Evolutionary conservation across 805 yeast genomes (phyloP), one percentile per base, ranked within the genome.

Genomic region (Martiniozyma abietophila): DNA sequence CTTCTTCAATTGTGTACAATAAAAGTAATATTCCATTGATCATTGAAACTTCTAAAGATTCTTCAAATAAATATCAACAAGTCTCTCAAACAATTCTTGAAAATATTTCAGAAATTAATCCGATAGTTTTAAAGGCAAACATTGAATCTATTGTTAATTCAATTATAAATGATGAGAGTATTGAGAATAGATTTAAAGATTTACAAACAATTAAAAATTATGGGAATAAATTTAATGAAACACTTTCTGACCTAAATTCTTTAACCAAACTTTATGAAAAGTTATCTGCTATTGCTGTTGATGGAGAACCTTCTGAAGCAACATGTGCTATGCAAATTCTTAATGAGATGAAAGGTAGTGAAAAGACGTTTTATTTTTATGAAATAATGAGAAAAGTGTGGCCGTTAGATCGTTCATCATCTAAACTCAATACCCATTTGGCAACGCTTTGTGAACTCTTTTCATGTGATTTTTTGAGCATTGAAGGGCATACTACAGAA

Each of bases 61-160:
- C 53, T 3, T 11, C 22, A 3, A 34, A 45, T 5, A 49, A 53
- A 29, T 44, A 53, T 9, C 43, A 49, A 26, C 32, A 53, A 6
- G 43, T 56, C 18, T 67, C 86, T 0, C 70, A 74, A 36, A 72
- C 66, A 31, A 43, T 80, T 4, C 54, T 84, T 18, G 76, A 74
- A 38, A 63, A 69, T 27, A 69, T 82, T 3, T 75, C 94, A 0
- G 46, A 53, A 2, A 62, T 69, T 3, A 59, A 71, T 30, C 95
- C 95, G 1, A 66, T 68, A 10, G 74, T 78, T 1, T 67, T 85
- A 50, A 71, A 71, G 44, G 65, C 67, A 22, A 82, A 82, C 45
- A 60, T 78, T 8, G 56, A 63, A 5, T 65, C 67, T 6, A 57
- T 85, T 36, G 60, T 66, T 4, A 53, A 61, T 0, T 46, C 34